Base-by-base conservation (phyloP, 441 rosid genomes). In the Arabidopsis hybrid region DNA sequence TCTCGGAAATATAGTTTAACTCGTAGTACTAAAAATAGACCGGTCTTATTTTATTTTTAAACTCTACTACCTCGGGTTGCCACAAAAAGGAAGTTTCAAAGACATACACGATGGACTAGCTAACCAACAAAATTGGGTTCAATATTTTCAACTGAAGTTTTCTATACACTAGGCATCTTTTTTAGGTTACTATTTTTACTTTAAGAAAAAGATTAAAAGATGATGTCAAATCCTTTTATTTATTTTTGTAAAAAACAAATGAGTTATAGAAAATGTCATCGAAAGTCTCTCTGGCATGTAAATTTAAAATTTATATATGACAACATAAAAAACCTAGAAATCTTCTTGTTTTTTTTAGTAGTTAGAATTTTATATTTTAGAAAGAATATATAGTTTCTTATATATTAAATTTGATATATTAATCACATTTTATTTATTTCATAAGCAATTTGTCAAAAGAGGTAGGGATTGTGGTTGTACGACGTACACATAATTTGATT, bases 101-200 rank as follows among this genome's bases (percentile, higher is more conserved):
- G 50, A 21, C n/a, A 51, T 36, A 10, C 39, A 61, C 34, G 63
- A 62, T 46, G 51, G 7, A n/a, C 45, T 45, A 63, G 31, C 58
- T 55, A 64, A 34, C 52, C 64, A 72, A 72, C 76, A 72, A 72
- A 72, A 72, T 64, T 53, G 57, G 46, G 70, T 72, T 72, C 76
- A 72, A 53, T n/a, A 55, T n/a, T 64, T 72, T 34, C 56, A 55
- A 21, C 76, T 42, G 40, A 72, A 34, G 32, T 26, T 18, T 72
- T 64, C 43, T 29, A 47, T 55, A 65, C 38, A 46, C 42, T 73
- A 55, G 26, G 36, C 40, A 55, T 35, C 16, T 45, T 52, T 71
- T 50, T 6, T n/a, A 4, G 10, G 39, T 9, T 56, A 63, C 2
- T 13, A 34, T 21, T 55, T 55, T 8, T 31, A 51, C 34, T 52